These are phyloP conservation scores for Sporobolomyces phaffii DNA, from an alignment of 768 basidiomycete genomes.

Conservation along the genomic window DNA sequence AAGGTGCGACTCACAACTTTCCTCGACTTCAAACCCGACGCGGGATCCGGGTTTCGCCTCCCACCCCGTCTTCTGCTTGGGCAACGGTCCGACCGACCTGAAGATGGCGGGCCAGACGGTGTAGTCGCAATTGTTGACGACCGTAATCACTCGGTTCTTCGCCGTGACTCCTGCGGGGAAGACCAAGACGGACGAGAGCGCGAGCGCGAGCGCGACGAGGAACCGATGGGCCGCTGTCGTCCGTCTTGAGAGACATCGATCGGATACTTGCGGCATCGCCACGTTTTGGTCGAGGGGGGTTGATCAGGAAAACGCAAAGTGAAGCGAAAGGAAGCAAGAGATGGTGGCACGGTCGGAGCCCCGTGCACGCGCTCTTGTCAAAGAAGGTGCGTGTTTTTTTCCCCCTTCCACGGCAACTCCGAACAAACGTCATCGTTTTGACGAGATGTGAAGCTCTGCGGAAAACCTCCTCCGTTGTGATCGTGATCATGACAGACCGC, in stretches of 20 bases:
- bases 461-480: not conserved
- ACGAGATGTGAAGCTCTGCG: too few relatives aligned
- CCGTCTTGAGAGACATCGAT: too few relatives aligned
- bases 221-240: not conserved
- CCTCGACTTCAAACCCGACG: constrained; percentile 11
- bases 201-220: not conserved
- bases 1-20: constrained; percentile 14
- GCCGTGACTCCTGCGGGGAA: not conserved
- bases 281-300: too few relatives aligned
- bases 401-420: not conserved
- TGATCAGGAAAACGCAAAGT: too few relatives aligned
- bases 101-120: constrained; percentile 19
- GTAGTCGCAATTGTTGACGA: constrained; percentile 15
- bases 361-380: not conserved
- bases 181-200: not conserved
- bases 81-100: not conserved
- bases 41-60: constrained; percentile 10
- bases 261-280: too few relatives aligned
- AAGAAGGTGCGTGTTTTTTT: not conserved
- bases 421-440: not conserved
- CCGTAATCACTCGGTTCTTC: not conserved
- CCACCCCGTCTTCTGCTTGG: constrained; percentile 15
- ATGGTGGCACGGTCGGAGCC: not conserved
- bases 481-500: not conserved
- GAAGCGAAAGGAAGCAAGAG: not conserved